Conservation (phyloP, 2,329 filamentous ascomycete genomes). For the Fusarium xylarioides region DNA sequence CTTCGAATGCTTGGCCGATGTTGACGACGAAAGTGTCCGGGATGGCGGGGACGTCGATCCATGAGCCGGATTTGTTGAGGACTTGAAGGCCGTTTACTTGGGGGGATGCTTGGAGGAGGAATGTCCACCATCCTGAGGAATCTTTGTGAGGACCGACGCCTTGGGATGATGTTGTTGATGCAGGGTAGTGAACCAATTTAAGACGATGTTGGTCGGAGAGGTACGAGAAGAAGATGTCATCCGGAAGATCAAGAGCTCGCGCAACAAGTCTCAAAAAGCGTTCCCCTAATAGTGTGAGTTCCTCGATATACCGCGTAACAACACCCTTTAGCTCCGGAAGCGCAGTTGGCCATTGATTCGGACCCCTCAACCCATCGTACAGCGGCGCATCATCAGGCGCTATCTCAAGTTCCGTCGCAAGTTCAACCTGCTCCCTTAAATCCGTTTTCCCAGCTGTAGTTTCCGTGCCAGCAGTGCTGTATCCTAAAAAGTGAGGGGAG, state of each 20-base stretch:
- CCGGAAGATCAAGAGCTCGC: slow-evolving; percentile 60
- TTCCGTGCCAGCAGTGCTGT: slow-evolving; percentile 64
- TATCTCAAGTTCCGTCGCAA: slow-evolving; percentile 62
- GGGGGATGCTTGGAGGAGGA: slow-evolving; percentile 67
- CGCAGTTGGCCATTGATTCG: slow-evolving; percentile 58
- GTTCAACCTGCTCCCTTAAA: slow-evolving; percentile 67
- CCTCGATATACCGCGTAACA: slow-evolving; percentile 60
- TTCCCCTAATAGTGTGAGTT: slow-evolving; percentile 60
- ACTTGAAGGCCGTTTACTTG: slow-evolving; percentile 60
- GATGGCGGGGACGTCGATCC: slow-evolving; percentile 60
- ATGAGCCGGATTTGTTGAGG: slow-evolving; percentile 56
- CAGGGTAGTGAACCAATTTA: slow-evolving; percentile 65
- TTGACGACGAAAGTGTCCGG: slow-evolving; percentile 64
- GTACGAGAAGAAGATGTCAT: slow-evolving; percentile 60
- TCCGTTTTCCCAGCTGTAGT: slow-evolving; percentile 63
- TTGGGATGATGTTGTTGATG: slow-evolving; percentile 47
- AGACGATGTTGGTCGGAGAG: slow-evolving; percentile 66
- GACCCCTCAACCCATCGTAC: slow-evolving; percentile 56
- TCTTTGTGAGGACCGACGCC: slow-evolving; percentile 71
- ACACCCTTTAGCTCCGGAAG: slow-evolving; percentile 48
- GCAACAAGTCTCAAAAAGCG: slow-evolving; percentile 66
- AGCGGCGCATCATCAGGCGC: slow-evolving; percentile 49
- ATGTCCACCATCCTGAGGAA: slow-evolving; percentile 71
- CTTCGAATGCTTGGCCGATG: slow-evolving; percentile 67
- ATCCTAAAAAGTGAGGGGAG: slow-evolving; percentile 69